Base-by-base conservation (phyloP, 306 rosid species). In the Castanea mollissima region DNA sequence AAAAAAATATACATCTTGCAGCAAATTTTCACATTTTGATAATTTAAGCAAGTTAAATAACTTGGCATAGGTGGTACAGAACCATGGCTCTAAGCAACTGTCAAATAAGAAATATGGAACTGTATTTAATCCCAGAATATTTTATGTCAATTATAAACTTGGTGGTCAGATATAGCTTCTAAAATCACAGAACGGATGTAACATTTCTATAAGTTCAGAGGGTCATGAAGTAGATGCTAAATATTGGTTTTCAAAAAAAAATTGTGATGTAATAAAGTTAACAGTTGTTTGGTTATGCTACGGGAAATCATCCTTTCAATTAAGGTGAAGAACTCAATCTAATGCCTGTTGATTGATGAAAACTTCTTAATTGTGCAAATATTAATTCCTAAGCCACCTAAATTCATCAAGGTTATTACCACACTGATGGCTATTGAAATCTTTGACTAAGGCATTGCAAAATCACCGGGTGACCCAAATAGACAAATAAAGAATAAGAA, bases 401-500 rank as follows among this genome's bases (percentile, higher is more conserved):
- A 13, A 16, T 51, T 68, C 25, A 19, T 16, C 55, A 77, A 20
- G 38, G 44, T 63, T 29, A 16, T 62, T 27, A 25, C 5, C 41
- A 63, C 69, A 29, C 2, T 15, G 41, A 35, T 15, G n/a, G n/a
- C 44, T 29, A 5, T 63, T 29, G 44, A 63, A 63, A 27, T 63
- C 69, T 63, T 63, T 63, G 69, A 5, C 21, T 2, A 63, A 63
- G 54, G 54, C 54, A 49, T 49, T 49, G 54, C 54, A 49, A 63
- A 63, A 25, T 19, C 63, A 76, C 31, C 52, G 62, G 60, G 52
- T 57, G 64, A 79, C 71, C 79, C 55, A 73, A 69, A 46, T 55
- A 64, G 55, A 76, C 7, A 77, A 57, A 82, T 18, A 59, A 69
- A 77, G 4, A 62, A 55, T 49, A 80, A 11, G 57, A 78, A 29